Evolutionary conservation across 2,329 filamentous ascomycete genomes (phyloP).

Genomic region (Stagonosporopsis chrysanthemi): DNA sequence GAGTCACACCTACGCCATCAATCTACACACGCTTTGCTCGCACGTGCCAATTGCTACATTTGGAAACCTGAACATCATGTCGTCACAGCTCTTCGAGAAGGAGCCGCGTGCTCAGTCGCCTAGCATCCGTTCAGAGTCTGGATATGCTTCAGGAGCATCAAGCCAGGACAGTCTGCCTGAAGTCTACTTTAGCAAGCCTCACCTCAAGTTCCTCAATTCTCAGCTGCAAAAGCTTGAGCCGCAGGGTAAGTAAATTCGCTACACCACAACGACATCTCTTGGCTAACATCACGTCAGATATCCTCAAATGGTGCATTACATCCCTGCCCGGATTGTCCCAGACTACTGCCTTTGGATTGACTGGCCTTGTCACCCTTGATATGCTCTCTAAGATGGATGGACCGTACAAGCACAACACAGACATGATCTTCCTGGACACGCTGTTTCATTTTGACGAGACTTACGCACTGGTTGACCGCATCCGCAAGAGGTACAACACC

Average conservation of each 20-base stretch:
- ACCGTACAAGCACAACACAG: slow-evolving; percentile 62
- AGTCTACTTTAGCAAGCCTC: slow-evolving; percentile 84
- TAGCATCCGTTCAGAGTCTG: slow-evolving; percentile 70
- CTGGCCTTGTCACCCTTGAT: slow-evolving; percentile 62
- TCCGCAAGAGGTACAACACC: slow-evolving; percentile 77
- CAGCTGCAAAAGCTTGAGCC: slow-evolving; percentile 89
- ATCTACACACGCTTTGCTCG: slow-evolving; percentile 22
- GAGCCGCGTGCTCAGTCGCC: slow-evolving; percentile 38
- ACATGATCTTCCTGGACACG: slow-evolving; percentile 64
- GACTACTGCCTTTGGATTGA: slow-evolving; percentile 61
- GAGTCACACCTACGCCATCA: slow-evolving; percentile 20
- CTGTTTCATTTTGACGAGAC: slow-evolving; percentile 62
- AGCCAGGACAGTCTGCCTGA: slow-evolving; percentile 72
- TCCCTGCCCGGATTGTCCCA: slow-evolving; percentile 84
- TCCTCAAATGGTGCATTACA: slow-evolving; percentile 89
- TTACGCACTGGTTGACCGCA: slow-evolving; percentile 65
- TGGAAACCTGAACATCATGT: slow-evolving; percentile 29
- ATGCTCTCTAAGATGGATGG: slow-evolving; percentile 77
- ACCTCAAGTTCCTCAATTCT: slow-evolving; percentile 88
- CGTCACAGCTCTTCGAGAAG: slow-evolving; percentile 37
- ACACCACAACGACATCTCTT: neutral
- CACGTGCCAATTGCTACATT: slow-evolving; percentile 29
- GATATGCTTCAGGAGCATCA: slow-evolving; percentile 77
- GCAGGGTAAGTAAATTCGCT: slow-evolving; percentile 61
- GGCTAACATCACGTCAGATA: slow-evolving; percentile 62